These are phyloP conservation scores for Suhomyces maxii DNA, from an alignment of 1,139 yeast species.

Conservation along the genomic window DNA sequence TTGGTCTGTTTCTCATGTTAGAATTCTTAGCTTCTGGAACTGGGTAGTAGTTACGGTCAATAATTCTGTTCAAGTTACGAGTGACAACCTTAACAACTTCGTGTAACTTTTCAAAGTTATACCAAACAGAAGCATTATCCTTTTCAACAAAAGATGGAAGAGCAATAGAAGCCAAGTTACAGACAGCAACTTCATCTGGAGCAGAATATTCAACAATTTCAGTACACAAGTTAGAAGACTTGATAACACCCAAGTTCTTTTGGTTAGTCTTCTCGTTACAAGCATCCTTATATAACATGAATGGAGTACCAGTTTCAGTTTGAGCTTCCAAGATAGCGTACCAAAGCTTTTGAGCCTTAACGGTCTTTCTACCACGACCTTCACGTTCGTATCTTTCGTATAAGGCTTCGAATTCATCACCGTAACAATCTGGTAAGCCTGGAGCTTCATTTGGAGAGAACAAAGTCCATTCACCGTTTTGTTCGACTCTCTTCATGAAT, in stretches of 20 bases:
- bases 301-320: slow-evolving; percentile 92
- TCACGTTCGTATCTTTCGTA: slow-evolving; percentile 72
- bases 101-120: slow-evolving; percentile 55
- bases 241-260: slow-evolving; percentile 82
- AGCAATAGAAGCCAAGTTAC: slow-evolving; percentile 86
- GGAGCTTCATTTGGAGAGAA: slow-evolving; percentile 90
- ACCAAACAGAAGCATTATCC: slow-evolving; percentile 40
- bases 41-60: slow-evolving; percentile 58
- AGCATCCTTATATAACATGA: slow-evolving; percentile 87
- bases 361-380: slow-evolving; percentile 67
- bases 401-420: slow-evolving; percentile 73
- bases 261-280: slow-evolving; percentile 83
- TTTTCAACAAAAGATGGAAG: slow-evolving; percentile 67
- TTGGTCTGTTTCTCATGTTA: slow-evolving; percentile 58
- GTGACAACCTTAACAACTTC: slow-evolving; percentile 55
- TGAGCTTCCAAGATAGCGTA: slow-evolving; percentile 83
- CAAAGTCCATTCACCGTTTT: slow-evolving; percentile 76
- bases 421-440: slow-evolving; percentile 76
- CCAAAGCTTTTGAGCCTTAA: slow-evolving; percentile 89
- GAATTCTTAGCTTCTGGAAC: slow-evolving; percentile 53
- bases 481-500: slow-evolving; percentile 85
- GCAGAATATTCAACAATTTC: slow-evolving; percentile 87
- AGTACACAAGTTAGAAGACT: slow-evolving; percentile 86
- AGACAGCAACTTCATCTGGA: slow-evolving; percentile 87
- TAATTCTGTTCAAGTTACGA: slow-evolving; percentile 55